A percentile compares a stretch with the other conserved stretches of the same genome.
Conservation (phyloP, 2,329 filamentous ascomycete genomes). For the Fusarium liriodendri region DNA sequence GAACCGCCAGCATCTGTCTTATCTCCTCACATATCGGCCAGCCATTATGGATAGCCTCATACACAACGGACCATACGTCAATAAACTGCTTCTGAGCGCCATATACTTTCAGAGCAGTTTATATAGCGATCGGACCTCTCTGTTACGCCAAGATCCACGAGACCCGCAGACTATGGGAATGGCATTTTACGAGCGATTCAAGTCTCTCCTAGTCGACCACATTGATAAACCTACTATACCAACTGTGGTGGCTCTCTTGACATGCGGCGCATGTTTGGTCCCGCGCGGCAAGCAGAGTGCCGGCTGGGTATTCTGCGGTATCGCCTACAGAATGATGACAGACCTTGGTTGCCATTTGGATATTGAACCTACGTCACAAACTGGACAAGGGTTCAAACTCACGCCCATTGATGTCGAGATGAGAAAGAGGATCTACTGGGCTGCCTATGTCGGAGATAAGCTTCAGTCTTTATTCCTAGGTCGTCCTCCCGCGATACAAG, state of each 20-base stretch:
- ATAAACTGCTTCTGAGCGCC: slow-evolving; percentile 66
- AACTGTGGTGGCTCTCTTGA: not conserved
- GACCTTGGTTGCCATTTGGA: slow-evolving; percentile 57
- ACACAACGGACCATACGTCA: slow-evolving; percentile 66
- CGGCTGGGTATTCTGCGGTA: slow-evolving; percentile 65
- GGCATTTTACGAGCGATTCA: slow-evolving; percentile 6
- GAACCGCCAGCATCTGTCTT: slow-evolving; percentile 64
- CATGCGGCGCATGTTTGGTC: slow-evolving; percentile 46
- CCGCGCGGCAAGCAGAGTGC: slow-evolving; percentile 52
- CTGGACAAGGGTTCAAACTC: not conserved
- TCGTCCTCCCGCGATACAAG: slow-evolving; percentile 59
- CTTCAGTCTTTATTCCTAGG: slow-evolving; percentile 67
- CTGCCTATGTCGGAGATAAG: slow-evolving; percentile 53
- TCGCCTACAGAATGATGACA: slow-evolving; percentile 57
- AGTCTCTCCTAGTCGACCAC: not conserved
- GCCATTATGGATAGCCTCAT: slow-evolving; percentile 66
- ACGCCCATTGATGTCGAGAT: slow-evolving; percentile 33
- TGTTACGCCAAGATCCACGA: slow-evolving; percentile 65
- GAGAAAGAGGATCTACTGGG: slow-evolving; percentile 38
- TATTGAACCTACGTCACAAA: not conserved
- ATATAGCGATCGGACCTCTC: slow-evolving; percentile 60
- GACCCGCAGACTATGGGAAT: slow-evolving; percentile 49
- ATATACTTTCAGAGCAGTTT: slow-evolving; percentile 57
- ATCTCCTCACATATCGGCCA: slow-evolving; percentile 60
- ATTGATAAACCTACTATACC: slow-evolving; percentile 1